These are phyloP conservation scores for Hippophae tibetana DNA, from an alignment of 306 rosid genomes.

Conservation along the genomic window DNA sequence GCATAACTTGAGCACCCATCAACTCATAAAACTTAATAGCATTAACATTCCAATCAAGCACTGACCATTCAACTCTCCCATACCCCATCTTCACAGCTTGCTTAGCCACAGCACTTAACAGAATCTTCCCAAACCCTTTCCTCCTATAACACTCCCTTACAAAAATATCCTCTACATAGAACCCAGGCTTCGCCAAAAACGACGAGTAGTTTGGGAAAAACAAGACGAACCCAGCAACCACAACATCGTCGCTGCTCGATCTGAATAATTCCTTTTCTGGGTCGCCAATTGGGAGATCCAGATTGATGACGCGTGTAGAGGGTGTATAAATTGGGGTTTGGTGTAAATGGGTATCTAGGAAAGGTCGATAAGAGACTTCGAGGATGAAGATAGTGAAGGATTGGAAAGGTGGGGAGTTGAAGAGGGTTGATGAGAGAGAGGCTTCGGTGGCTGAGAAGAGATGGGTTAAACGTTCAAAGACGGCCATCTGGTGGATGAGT, in stretches of 20 bases:
- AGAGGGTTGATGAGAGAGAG: conserved; percentile 56
- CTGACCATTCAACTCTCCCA: conserved; percentile 83
- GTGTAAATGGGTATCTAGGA: conserved; percentile 9
- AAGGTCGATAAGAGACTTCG: conserved; percentile 54
- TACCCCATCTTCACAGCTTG: conserved; percentile 90
- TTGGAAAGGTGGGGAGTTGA: conserved; percentile 51
- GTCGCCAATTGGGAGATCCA: conserved; percentile 54
- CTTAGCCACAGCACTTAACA: conserved; percentile 61
- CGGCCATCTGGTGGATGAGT: conserved; percentile 71
- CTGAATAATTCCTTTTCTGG: conserved; percentile 40
- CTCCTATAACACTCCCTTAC: conserved; percentile 76
- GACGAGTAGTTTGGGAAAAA: conserved; percentile 74
- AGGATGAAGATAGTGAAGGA: conserved; percentile 78
- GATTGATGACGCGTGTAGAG: conserved; percentile 9
- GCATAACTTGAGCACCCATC: conserved; percentile 68
- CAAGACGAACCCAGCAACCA: conserved; percentile 58
- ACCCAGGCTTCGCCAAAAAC: conserved; percentile 59
- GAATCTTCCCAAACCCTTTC: conserved; percentile 61
- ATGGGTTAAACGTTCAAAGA: conserved; percentile 63
- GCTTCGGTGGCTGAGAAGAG: conserved; percentile 58
- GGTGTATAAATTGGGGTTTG: conserved; percentile 32
- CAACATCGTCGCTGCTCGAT: conserved; percentile 7
- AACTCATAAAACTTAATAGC: conserved; percentile 70
- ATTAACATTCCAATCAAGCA: conserved; percentile 73
- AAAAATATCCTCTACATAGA: conserved; percentile 68